phyloP scores from a whole-genome alignment of 192 early-diverging fungal species.

The Gryganskiella cystojenkinii region DNA sequence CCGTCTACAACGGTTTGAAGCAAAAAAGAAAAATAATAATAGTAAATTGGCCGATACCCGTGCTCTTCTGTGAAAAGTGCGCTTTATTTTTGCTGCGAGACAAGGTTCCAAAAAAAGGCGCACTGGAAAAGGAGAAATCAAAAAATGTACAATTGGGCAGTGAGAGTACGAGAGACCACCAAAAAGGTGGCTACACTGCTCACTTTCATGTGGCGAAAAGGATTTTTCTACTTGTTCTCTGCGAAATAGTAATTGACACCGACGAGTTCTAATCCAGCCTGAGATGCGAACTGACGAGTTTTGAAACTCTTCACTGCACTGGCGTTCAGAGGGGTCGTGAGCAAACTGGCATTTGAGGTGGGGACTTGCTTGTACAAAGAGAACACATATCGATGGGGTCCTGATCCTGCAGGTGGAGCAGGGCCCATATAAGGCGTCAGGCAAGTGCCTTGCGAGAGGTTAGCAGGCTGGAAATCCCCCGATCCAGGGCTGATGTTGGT shows the following conservation, averaged over 20 bases:
- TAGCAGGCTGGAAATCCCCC: conserved; percentile 33
- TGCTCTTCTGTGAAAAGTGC: no score
- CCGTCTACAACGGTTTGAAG: no score
- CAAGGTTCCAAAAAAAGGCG: no score
- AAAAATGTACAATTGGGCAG: no score
- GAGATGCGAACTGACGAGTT: conserved; percentile 46
- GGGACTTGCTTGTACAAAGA: conserved; percentile 63
- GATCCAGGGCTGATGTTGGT: conserved; percentile 59
- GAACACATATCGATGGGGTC: conserved; percentile 69
- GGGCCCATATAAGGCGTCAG: conserved; percentile 62
- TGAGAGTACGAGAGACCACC: no score
- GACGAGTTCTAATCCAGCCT: conserved; percentile 56
- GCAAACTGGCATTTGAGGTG: conserved; percentile 19
- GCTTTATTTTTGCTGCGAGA: no score
- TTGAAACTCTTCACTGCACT: conserved; percentile 43
- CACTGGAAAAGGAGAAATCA: no score
- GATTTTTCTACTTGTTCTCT: conserved; percentile 37
- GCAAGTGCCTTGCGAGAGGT: conserved; percentile 23
- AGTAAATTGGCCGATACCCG: no score
- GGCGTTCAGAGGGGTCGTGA: conserved; percentile 24
- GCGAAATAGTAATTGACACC: conserved; percentile 61
- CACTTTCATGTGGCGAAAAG: no score
- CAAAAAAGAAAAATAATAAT: no score
- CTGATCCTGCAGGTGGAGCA: conserved; percentile 59
- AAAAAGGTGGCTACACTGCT: no score